Conservation (phyloP, 495 filamentous ascomycete species). For the Penicillium argentinense region DNA sequence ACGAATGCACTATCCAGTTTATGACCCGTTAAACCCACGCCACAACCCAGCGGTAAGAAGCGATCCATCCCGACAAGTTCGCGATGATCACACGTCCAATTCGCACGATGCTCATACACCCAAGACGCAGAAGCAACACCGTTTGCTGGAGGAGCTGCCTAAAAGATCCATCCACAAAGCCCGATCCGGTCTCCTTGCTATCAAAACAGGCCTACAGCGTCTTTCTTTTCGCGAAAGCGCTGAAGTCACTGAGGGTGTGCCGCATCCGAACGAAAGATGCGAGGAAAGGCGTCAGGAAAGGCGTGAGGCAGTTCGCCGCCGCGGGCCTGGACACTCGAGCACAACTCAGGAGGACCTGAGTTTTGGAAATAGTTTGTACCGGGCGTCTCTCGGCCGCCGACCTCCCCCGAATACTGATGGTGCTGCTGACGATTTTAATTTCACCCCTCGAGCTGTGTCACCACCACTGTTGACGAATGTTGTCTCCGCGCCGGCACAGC, state of each 20-base stretch:
- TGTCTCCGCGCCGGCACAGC: not conserved
- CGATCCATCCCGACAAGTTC: too few species aligned
- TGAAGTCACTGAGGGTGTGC: not conserved
- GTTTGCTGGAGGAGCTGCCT: constrained; percentile 31
- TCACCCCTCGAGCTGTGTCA: not conserved
- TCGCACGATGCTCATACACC: constrained; percentile 12
- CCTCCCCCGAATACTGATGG: not conserved
- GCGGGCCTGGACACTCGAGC: constrained; percentile 5
- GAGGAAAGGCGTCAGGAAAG: too few species aligned
- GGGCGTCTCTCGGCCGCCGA: constrained; percentile 18
- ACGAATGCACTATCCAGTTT: constrained; percentile 38
- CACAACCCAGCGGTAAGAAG: constrained; percentile 28
- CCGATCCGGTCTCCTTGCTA: constrained; percentile 31
- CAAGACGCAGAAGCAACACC: constrained; percentile 13
- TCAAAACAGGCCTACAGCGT: constrained; percentile 28
- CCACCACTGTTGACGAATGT: not conserved
- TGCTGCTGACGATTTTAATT: not conserved
- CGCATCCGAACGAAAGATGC: not conserved
- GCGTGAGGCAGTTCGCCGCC: not conserved
- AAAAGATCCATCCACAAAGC: constrained; percentile 34
- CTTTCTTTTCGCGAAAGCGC: constrained; percentile 11
- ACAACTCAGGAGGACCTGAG: constrained; percentile 34
- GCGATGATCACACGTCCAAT: too few species aligned
- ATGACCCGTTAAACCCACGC: constrained; percentile 34
- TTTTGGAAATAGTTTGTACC: constrained; percentile 35